phyloP scores from a whole-genome alignment of 1,284 basidiomycete genomes.

The Filobasidium uniguttulatum region DNA sequence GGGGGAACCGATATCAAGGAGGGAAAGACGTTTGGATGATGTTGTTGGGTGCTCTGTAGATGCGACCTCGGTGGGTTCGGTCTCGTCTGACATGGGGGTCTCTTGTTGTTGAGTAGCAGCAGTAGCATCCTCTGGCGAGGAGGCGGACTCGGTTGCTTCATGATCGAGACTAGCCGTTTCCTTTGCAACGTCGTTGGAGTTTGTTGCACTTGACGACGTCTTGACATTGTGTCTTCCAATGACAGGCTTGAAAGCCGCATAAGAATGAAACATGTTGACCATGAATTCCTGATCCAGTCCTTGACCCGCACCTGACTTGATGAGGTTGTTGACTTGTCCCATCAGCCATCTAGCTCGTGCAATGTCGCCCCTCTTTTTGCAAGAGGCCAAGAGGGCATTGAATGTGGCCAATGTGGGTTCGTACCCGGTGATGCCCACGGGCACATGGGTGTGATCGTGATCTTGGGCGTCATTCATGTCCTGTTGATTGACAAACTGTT shows the following conservation, averaged over 20 bases:
- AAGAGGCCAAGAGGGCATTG: conserved; percentile 70
- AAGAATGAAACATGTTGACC: conserved; percentile 73
- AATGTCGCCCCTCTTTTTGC: conserved; percentile 73
- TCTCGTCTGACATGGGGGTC: background rate
- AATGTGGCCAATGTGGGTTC: conserved; percentile 59
- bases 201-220: conserved; percentile 1
- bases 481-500: conserved; percentile 14
- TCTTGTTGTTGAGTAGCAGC: background rate
- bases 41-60: background rate
- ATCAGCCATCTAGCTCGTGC: conserved; percentile 76
- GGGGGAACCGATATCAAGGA: conserved; percentile 10
- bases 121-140: conserved; percentile 5
- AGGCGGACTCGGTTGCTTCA: conserved; percentile 1
- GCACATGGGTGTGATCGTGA: background rate
- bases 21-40: background rate
- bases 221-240: conserved; percentile 18
- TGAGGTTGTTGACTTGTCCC: conserved; percentile 57
- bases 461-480: background rate
- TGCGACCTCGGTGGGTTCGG: background rate
- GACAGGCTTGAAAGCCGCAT: conserved; percentile 58
- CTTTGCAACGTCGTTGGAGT: conserved; percentile 8
- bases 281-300: conserved; percentile 49
- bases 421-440: conserved; percentile 38
- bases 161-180: background rate
- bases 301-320: conserved; percentile 19